These are phyloP conservation scores for Sistotremastrum suecicum DNA, from an alignment of 768 basidiomycete genomes.

Conservation along the genomic window DNA sequence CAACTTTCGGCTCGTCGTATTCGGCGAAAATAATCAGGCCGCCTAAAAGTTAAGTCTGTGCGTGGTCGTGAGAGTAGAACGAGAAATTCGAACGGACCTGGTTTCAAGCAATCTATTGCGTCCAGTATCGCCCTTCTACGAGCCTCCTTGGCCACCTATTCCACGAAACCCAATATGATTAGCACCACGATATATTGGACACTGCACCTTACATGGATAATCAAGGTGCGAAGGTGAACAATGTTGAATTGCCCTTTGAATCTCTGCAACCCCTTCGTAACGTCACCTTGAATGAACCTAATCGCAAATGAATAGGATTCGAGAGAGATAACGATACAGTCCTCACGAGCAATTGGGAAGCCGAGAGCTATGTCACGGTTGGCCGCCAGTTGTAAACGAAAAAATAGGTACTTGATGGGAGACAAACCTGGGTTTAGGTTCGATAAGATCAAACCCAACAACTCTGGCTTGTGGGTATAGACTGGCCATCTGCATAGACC, in stretches of 20 bases:
- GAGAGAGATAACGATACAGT: background rate
- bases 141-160: background rate
- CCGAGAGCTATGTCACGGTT: background rate
- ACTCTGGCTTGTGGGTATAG: conserved; percentile 12
- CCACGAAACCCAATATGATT: too few relatives aligned
- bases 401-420: background rate
- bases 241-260: conserved; percentile 12
- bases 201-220: conserved; percentile 11
- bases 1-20: conserved; percentile 11
- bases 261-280: conserved; percentile 10
- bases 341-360: background rate
- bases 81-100: conserved; percentile 5
- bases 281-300: conserved; percentile 15
- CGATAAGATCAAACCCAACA: conserved; percentile 15
- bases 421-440: conserved; percentile 8
- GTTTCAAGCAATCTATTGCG: conserved; percentile 10
- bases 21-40: conserved; percentile 13
- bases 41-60: conserved; percentile 5
- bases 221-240: conserved; percentile 16
- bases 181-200: too few relatives aligned
- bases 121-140: conserved; percentile 6
- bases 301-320: background rate
- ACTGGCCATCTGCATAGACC: conserved; percentile 16
- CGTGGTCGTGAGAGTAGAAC: background rate
- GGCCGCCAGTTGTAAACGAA: background rate